Conservation (phyloP, 176 grass and related monocot species). For the Cenchrus americanus region DNA sequence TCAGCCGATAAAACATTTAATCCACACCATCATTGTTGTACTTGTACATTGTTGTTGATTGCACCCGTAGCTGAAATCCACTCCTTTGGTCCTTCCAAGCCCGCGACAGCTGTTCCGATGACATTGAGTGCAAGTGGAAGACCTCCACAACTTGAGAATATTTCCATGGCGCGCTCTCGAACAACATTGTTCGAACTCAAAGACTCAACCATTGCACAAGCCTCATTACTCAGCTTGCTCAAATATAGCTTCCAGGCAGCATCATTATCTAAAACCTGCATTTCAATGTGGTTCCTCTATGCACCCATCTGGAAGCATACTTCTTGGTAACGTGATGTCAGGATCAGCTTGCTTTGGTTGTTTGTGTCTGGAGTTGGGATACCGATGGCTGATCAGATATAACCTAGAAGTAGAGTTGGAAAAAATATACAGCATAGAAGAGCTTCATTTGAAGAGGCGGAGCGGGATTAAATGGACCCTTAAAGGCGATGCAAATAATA, state of each 20-base stretch:
- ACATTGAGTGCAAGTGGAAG: conserved; percentile 76
- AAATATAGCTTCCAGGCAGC: conserved; percentile 53
- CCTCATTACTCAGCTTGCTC: conserved; percentile 50
- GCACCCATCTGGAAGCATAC: conserved; percentile 71
- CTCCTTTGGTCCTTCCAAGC: conserved; percentile 34
- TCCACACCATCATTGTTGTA: conserved; percentile 41
- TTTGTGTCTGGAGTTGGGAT: conserved; percentile 56
- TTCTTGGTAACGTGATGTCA: conserved; percentile 52
- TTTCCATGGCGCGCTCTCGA: conserved; percentile 1
- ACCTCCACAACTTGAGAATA: conserved; percentile 57
- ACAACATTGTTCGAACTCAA: not conserved
- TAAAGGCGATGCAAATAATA: too few species aligned
- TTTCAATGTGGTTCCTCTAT: conserved; percentile 47
- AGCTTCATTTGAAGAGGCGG: too few species aligned
- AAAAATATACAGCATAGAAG: too few species aligned
- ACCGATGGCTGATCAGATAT: too few species aligned
- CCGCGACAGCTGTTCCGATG: conserved; percentile 60
- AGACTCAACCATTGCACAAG: conserved; percentile 33
- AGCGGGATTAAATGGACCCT: too few species aligned
- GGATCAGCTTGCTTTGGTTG: conserved; percentile 56
- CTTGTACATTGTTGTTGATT: conserved; percentile 1
- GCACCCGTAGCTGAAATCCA: conserved; percentile 48
- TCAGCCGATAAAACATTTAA: conserved; percentile 57
- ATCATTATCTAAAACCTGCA: conserved; percentile 38
- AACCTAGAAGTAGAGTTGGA: too few species aligned